Percentiles rank a stretch among this genome's conserved stretches.
Conservation (phyloP, 2,329 filamentous ascomycete genomes). For the Albophoma yamanashiensis region DNA sequence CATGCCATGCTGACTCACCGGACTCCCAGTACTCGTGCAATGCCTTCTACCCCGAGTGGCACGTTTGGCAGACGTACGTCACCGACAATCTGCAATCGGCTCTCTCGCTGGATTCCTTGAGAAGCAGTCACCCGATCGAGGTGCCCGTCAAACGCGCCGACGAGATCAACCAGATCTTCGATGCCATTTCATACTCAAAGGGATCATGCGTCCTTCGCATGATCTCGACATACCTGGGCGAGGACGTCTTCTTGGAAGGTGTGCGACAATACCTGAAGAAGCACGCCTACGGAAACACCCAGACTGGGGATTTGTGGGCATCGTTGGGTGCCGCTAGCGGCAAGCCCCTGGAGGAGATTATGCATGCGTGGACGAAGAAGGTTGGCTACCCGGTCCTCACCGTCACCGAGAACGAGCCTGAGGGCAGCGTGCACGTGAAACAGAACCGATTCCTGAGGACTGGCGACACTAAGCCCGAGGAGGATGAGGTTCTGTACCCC, state of each 20-base stretch:
- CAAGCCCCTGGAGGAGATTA: conserved; percentile 80
- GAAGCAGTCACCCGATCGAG: conserved; percentile 94
- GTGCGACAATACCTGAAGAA: conserved; percentile 87
- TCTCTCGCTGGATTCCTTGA: conserved; percentile 75
- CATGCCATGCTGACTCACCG: conserved; percentile 1
- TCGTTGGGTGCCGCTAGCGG: conserved; percentile 81
- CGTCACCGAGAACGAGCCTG: conserved; percentile 55
- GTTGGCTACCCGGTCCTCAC: conserved; percentile 87
- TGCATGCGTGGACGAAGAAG: conserved; percentile 96
- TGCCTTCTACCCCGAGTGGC: conserved; percentile 94
- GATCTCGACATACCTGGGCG: conserved; percentile 91
- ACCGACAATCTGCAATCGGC: conserved; percentile 86
- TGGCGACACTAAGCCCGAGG: conserved; percentile 85
- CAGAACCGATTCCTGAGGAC: conserved; percentile 93
- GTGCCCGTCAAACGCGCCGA: conserved; percentile 91
- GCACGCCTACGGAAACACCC: conserved; percentile 92
- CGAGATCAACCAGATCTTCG: conserved; percentile 97
- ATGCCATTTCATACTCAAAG: conserved; percentile 95
- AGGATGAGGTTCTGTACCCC: conserved; percentile 79
- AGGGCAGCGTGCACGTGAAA: conserved; percentile 72
- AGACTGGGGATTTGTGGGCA: conserved; percentile 84
- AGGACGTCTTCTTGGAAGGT: conserved; percentile 87
- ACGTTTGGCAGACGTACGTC: conserved; percentile 93
- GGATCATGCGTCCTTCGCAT: conserved; percentile 92
- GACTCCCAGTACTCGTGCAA: conserved; percentile 65